phyloP scores from a whole-genome alignment of 2,329 filamentous ascomycete species.

The Ophiocordyceps sinensis region DNA sequence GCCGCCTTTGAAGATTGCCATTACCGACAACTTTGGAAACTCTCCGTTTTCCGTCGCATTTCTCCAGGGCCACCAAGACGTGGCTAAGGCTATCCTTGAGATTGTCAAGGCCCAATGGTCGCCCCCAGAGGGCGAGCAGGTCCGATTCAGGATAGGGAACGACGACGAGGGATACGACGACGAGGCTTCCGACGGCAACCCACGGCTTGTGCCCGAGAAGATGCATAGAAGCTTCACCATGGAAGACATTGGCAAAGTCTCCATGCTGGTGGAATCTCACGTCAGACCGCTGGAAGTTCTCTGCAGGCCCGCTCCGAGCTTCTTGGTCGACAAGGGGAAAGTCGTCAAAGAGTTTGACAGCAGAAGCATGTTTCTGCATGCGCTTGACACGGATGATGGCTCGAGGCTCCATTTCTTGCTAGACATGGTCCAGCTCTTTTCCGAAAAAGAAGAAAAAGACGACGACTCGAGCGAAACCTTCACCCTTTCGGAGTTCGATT shows the following conservation, averaged over 20 bases:
- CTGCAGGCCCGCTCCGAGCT: slow-evolving; percentile 19
- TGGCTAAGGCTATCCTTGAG: slow-evolving; percentile 53
- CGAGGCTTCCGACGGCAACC: slow-evolving; percentile 17
- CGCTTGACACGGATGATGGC: slow-evolving; percentile 37
- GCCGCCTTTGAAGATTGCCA: slow-evolving; percentile 49
- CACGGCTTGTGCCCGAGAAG: slow-evolving; percentile 35
- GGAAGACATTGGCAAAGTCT: slow-evolving; percentile 58
- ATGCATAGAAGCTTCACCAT: slow-evolving; percentile 58
- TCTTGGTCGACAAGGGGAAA: slow-evolving; percentile 16
- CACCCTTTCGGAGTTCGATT: slow-evolving; percentile 24
- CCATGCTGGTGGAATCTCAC: slow-evolving; percentile 52
- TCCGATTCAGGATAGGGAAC: slow-evolving; percentile 31
- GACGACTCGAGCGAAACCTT: slow-evolving; percentile 15
- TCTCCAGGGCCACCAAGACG: slow-evolving; percentile 45
- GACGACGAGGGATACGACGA: slow-evolving; percentile 5
- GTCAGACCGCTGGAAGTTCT: slow-evolving; percentile 41
- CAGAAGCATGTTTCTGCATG: slow-evolving; percentile 24
- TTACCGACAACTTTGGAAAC: slow-evolving; percentile 33
- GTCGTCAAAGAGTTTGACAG: slow-evolving; percentile 2
- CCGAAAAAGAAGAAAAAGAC: slow-evolving; percentile 3
- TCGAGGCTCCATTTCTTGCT: slow-evolving; percentile 41
- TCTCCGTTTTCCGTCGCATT: slow-evolving; percentile 56
- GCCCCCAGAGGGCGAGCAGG: slow-evolving; percentile 35
- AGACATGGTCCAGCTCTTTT: slow-evolving; percentile 34
- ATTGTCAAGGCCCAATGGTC: slow-evolving; percentile 57